A percentile compares a stretch with the other conserved stretches of the same genome.
These are phyloP conservation scores for Spergularia bocconei DNA, from an alignment of 148 eudicot genomes.

Conservation along the genomic window DNA sequence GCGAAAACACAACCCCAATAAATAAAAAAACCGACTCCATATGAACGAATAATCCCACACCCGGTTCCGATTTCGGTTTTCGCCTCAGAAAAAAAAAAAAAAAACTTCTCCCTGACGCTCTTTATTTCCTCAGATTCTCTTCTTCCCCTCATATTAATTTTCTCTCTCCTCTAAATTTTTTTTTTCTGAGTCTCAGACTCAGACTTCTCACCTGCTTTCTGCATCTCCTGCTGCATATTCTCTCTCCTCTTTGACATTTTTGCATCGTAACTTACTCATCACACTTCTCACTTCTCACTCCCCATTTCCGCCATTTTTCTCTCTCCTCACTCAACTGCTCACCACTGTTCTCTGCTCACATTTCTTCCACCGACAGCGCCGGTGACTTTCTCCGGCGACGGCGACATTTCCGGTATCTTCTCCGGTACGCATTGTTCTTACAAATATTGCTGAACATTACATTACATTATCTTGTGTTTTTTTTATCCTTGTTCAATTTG, in stretches of 20 bases:
- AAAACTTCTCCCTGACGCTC: slow-evolving; percentile 5
- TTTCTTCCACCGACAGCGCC: slow-evolving; percentile 24
- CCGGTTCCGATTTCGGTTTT: too few species aligned
- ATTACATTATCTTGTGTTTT: background rate
- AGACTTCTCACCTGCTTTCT: slow-evolving; percentile 12
- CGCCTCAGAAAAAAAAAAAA: background rate
- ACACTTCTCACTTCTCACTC: background rate
- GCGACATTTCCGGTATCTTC: background rate
- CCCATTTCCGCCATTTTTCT: background rate
- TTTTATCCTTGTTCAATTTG: background rate
- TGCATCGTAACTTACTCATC: background rate
- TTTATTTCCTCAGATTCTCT: slow-evolving; percentile 20
- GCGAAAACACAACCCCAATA: background rate
- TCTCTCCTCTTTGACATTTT: slow-evolving; percentile 16
- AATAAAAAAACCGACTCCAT: background rate
- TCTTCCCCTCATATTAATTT: background rate
- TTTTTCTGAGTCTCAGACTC: too few species aligned
- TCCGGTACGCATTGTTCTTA: slow-evolving; percentile 9
- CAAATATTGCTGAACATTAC: too few species aligned
- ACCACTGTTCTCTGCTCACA: background rate
- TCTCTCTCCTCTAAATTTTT: background rate
- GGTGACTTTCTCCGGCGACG: background rate
- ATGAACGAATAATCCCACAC: too few species aligned
- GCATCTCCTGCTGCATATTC: slow-evolving; percentile 8
- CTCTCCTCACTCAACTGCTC: background rate